Percentiles rank a stretch among this genome's conserved stretches.
Evolutionary conservation across 768 basidiomycete species (phyloP).

Genomic region (Leccinum incarnatum): DNA sequence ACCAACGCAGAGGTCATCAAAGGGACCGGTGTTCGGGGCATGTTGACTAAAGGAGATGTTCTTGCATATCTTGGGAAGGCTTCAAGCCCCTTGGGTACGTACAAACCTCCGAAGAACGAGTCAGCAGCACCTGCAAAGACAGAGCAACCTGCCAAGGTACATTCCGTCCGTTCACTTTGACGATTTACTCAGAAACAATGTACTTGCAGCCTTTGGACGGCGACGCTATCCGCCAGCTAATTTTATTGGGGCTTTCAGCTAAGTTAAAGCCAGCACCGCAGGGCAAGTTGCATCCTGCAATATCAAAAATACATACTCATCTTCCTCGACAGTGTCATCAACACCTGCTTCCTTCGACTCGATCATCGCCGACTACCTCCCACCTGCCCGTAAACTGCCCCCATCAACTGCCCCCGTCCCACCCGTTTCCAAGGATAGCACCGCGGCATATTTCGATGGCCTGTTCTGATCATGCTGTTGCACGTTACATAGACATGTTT

Average conservation of each 20-base stretch:
- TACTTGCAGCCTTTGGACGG: constrained; percentile 54
- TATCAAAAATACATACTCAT: constrained; percentile 6
- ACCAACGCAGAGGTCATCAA: constrained; percentile 64
- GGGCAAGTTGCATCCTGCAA: constrained; percentile 32
- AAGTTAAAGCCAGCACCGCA: constrained; percentile 48
- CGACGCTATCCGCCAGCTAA: constrained; percentile 58
- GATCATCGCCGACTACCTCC: constrained; percentile 71
- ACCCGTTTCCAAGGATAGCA: constrained; percentile 25
- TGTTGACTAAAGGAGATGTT: constrained; percentile 96
- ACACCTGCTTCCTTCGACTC: constrained; percentile 64
- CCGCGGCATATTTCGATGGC: constrained; percentile 42
- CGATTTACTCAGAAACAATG: not conserved
- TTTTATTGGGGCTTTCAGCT: constrained; percentile 58
- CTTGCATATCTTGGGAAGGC: constrained; percentile 84
- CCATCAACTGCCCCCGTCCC: constrained; percentile 1
- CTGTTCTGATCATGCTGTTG: constrained; percentile 26
- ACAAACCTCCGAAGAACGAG: constrained; percentile 44
- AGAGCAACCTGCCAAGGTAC: constrained; percentile 38
- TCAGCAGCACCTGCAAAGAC: constrained; percentile 33
- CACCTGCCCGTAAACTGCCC: constrained; percentile 31
- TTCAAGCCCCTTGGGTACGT: constrained; percentile 72
- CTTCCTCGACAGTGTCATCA: constrained; percentile 35
- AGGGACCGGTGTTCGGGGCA: constrained; percentile 87
- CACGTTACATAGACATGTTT: constrained; percentile 10
- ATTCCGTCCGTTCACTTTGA: not conserved